Percentiles rank a stretch among this genome's conserved stretches.
phyloP scores from a whole-genome alignment of 2,329 filamentous ascomycete species.

The Fusarium nygamai region DNA sequence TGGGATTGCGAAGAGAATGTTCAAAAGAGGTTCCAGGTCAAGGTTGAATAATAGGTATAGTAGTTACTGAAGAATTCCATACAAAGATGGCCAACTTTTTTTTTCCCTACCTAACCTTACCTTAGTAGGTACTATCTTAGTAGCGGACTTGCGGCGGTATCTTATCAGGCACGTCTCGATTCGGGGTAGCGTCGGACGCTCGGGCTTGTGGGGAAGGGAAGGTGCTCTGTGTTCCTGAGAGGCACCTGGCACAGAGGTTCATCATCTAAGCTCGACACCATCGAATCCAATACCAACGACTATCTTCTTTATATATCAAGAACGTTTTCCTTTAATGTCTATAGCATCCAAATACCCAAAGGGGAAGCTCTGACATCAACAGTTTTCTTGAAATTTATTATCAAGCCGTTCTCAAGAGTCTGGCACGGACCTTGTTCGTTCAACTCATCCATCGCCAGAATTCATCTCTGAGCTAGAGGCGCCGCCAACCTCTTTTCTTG shows the following conservation, averaged over 20 bases:
- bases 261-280: constrained; percentile 28
- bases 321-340: constrained; percentile 4
- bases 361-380: not conserved
- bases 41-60: not conserved
- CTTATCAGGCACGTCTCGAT: constrained; percentile 39
- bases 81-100: constrained; percentile 36
- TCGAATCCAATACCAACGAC: not conserved
- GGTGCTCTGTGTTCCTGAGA: constrained; percentile 1
- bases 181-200: constrained; percentile 21
- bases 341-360: constrained; percentile 9
- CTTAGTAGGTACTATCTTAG: not conserved
- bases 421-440: not conserved
- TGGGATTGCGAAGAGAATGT: not conserved
- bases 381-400: not conserved
- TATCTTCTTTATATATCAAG: not conserved
- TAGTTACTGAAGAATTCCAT: not conserved
- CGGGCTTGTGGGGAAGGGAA: constrained; percentile 27
- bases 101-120: not conserved
- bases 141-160: constrained; percentile 31
- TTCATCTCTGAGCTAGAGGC: not conserved
- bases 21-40: not conserved
- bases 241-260: not conserved
- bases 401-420: not conserved
- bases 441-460: not conserved
- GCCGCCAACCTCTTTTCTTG: not conserved